Conservation (phyloP, 306 rosid species). For the Dryas drummondii region DNA sequence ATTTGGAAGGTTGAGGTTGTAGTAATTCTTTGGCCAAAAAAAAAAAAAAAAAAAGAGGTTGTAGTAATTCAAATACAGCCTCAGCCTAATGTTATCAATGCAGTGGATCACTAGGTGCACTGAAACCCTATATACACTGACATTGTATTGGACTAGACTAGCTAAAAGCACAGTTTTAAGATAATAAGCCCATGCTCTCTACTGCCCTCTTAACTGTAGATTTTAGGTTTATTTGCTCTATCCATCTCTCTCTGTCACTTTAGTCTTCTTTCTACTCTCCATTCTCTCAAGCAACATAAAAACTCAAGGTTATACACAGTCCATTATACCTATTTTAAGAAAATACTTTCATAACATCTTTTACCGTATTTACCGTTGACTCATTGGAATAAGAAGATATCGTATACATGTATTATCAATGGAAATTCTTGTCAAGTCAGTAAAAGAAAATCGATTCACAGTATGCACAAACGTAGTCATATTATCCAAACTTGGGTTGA, state of each 20-base stretch:
- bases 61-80: neutral
- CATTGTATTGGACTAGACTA: neutral
- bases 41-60: neutral
- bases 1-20: constrained; percentile 4
- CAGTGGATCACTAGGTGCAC: neutral
- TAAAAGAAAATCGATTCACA: neutral
- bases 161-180: neutral
- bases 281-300: neutral
- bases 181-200: neutral
- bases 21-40: neutral
- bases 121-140: neutral
- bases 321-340: neutral
- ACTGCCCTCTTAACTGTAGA: neutral
- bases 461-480: neutral
- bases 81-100: neutral
- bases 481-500: neutral
- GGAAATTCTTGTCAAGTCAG: neutral
- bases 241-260: neutral
- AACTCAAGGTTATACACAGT: neutral
- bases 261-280: neutral
- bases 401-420: neutral
- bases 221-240: neutral
- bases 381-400: neutral
- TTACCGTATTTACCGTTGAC: neutral
- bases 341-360: neutral